These are phyloP conservation scores for Zygnema circumcarinatum DNA, from an alignment of 139 green algal species.

Conservation along the genomic window DNA sequence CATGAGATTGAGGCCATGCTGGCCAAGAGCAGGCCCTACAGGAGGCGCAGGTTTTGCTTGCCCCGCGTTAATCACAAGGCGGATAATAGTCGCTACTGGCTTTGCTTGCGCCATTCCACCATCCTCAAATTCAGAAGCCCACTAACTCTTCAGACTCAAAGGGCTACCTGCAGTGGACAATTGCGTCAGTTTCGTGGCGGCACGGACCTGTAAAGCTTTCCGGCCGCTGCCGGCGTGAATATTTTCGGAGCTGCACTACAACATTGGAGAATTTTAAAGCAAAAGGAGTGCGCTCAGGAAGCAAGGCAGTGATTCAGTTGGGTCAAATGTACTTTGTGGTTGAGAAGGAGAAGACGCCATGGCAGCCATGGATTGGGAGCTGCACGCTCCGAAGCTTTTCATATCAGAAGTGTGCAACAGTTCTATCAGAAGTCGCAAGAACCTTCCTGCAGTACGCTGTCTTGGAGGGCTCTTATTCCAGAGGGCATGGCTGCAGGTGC, in stretches of 20 bases:
- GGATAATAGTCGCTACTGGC: conserved; percentile 76
- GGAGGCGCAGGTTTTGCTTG: conserved; percentile 93
- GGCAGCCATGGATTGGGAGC: neutral
- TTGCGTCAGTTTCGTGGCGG: too few species aligned
- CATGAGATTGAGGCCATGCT: conserved; percentile 98
- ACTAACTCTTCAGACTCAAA: too few species aligned
- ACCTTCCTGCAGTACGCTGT: neutral
- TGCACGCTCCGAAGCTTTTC: neutral
- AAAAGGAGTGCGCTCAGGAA: too few species aligned
- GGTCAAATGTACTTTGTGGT: too few species aligned
- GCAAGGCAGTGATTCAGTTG: too few species aligned
- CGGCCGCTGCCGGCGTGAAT: too few species aligned
- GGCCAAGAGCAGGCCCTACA: conserved; percentile 90
- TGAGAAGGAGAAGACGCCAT: neutral
- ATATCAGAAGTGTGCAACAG: neutral
- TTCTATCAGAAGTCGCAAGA: neutral
- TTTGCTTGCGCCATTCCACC: conserved; percentile 64
- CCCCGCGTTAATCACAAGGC: conserved; percentile 89
- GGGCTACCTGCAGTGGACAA: too few species aligned
- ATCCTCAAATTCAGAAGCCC: too few species aligned
- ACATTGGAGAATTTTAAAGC: too few species aligned
- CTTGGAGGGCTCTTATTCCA: neutral
- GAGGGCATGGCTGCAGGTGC: neutral
- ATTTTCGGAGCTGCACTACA: too few species aligned
- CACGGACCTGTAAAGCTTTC: too few species aligned